These are phyloP conservation scores for Rhodomyrtus psidioides DNA, from an alignment of 441 rosid species.

Conservation along the genomic window DNA sequence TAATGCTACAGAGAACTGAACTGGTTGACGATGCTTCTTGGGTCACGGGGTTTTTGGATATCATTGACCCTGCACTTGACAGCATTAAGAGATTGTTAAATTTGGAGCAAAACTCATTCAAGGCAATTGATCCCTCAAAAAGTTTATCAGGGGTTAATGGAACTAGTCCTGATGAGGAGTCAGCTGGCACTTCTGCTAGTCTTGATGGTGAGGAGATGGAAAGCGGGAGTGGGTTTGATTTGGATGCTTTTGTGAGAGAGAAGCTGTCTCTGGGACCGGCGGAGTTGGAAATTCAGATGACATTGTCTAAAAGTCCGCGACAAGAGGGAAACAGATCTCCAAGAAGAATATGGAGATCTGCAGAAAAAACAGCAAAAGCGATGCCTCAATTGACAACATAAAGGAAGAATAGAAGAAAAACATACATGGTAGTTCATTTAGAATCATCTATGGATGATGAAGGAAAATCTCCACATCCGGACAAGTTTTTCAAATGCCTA, in stretches of 20 bases:
- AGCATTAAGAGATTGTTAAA: slow-evolving; percentile 75
- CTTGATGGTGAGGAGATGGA: slow-evolving; percentile 24
- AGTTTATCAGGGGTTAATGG: slow-evolving; percentile 17
- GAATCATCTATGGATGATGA: not conserved
- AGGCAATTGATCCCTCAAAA: slow-evolving; percentile 19
- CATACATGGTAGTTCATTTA: not conserved
- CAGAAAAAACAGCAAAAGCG: slow-evolving; percentile 1
- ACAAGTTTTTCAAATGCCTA: not conserved
- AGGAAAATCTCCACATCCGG: not conserved
- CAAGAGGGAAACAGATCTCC: slow-evolving; percentile 4
- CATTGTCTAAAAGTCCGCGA: slow-evolving; percentile 13
- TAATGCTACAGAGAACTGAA: slow-evolving; percentile 61
- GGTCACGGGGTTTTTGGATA: slow-evolving; percentile 77
- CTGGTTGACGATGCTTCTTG: slow-evolving; percentile 93
- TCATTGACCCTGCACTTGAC: slow-evolving; percentile 84
- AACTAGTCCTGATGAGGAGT: slow-evolving; percentile 9
- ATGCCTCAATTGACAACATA: not conserved
- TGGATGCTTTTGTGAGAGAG: slow-evolving; percentile 49
- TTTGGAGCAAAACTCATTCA: slow-evolving; percentile 39
- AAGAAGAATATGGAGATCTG: slow-evolving; percentile 38
- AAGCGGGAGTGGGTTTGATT: slow-evolving; percentile 34
- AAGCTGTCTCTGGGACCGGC: slow-evolving; percentile 51
- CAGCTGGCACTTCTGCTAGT: slow-evolving; percentile 2
- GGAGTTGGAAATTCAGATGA: slow-evolving; percentile 42
- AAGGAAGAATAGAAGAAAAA: not conserved